Base-by-base conservation (phyloP, 1,139 yeast species). In the Suhomyces chickasaworum region DNA sequence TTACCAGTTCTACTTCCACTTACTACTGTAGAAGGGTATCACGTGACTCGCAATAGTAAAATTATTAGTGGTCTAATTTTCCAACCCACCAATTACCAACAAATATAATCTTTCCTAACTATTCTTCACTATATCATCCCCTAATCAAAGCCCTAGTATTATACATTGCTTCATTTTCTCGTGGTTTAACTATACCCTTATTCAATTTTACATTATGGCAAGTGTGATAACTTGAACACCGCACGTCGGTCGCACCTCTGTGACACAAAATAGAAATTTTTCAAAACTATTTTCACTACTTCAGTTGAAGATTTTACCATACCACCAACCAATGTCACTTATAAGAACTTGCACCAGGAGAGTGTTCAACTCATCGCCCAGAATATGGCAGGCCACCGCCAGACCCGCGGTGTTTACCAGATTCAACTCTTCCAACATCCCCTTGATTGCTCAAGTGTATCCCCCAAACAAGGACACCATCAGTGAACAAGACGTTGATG, bases 401-500 rank as follows among this genome's bases (percentile, higher is more conserved):
- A 43, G 38, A 22, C 46, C 46, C 2, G 37, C 41, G 9, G 30
- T 47, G 8, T 44, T 42, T 7, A 35, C 43, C 42, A 53, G 56
- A 43, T 53, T 33, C 52, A 54, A 56, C 48, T 50, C 60, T 18
- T 46, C 53, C 37, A 42, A 32, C 16, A 25, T 42, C 36, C 54
- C 46, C 57, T 62, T 71, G 52, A 59, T 69, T 13, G 68, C 75
- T 4, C 71, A 73, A 55, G 61, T 75, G 13, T 73, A 56, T 51
- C 80, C 79, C 9, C 53, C 71, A 39, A 61, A 71, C 49, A 71
- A 71, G 54, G 69, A 68, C 13, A 50, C 59, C 45, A 68, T 75
- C 44, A 61, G 66, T 6, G 89, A 85, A 55, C 68, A 71, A 37
- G 84, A 83, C 54, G 82, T 86, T 33, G 87, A 85, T 52, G 76